Conservation (phyloP, 352 stramenopile genomes). For the Albugo candida region DNA sequence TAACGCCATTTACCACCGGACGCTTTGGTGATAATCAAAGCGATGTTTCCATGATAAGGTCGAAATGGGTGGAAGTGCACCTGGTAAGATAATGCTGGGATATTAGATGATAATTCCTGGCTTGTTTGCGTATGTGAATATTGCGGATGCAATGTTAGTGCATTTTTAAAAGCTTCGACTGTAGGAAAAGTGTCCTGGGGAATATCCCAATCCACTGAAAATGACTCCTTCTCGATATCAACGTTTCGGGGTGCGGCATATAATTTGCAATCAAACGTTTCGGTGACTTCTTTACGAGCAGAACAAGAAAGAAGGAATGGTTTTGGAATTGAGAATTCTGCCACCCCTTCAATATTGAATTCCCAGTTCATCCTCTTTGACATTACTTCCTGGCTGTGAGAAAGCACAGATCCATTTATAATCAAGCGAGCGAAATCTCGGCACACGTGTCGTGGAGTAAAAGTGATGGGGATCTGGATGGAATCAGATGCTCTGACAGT, state of each 20-base stretch:
- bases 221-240: conserved; percentile 17
- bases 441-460: conserved; percentile 55
- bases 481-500: conserved; percentile 64
- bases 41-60: conserved; percentile 51
- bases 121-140: neutral
- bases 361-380: conserved; percentile 55
- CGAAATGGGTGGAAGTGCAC: conserved; percentile 76
- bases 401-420: conserved; percentile 15
- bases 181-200: conserved; percentile 29
- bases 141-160: conserved; percentile 4
- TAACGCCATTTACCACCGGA: conserved; percentile 68
- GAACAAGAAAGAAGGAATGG: conserved; percentile 40
- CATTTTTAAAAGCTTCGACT: conserved; percentile 22
- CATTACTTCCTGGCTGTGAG: conserved; percentile 13
- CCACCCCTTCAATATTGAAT: conserved; percentile 53
- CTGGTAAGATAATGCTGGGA: conserved; percentile 18
- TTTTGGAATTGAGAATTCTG: conserved; percentile 36
- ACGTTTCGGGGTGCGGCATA: conserved; percentile 29
- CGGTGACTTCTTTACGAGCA: conserved; percentile 42
- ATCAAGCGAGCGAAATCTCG: conserved; percentile 48
- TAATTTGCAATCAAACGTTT: conserved; percentile 37
- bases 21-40: conserved; percentile 59
- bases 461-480: conserved; percentile 83
- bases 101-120: neutral
- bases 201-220: conserved; percentile 47